phyloP scores from a whole-genome alignment of 1,284 basidiomycete species.

The Moesziomyces parantarcticus region DNA sequence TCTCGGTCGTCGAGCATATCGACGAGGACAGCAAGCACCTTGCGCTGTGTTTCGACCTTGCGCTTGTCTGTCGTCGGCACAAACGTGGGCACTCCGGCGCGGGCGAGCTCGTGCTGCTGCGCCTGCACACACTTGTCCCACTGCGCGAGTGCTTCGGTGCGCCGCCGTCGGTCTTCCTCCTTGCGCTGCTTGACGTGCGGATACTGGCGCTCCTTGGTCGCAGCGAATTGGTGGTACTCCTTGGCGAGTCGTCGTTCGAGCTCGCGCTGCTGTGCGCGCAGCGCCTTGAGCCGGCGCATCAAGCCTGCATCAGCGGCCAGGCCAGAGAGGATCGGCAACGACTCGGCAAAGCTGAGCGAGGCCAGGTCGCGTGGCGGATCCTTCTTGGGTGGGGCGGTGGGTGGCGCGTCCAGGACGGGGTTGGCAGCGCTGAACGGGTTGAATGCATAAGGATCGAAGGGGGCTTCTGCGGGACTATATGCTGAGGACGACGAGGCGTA shows the following conservation, averaged over 20 bases:
- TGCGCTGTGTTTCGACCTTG: conserved; percentile 22
- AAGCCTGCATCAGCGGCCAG: conserved; percentile 20
- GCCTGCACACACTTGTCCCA: conserved; percentile 20
- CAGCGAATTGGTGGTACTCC: conserved; percentile 17
- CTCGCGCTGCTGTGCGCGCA: conserved; percentile 18
- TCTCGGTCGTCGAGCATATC: conserved; percentile 35
- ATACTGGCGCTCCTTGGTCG: conserved; percentile 22
- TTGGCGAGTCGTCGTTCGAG: conserved; percentile 30
- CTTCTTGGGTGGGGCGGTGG: conserved; percentile 2
- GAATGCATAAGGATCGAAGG: conserved; percentile 36
- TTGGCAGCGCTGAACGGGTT: conserved; percentile 21
- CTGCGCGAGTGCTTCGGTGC: conserved; percentile 9
- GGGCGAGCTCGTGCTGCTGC: conserved; percentile 23
- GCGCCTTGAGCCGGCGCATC: conserved; percentile 10
- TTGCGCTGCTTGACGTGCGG: conserved; percentile 18
- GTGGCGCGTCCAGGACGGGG: conserved; percentile 11
- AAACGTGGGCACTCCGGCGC: conserved; percentile 17
- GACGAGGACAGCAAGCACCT: conserved; percentile 22
- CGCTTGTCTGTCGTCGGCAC: conserved; percentile 8
- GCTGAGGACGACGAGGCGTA: conserved; percentile 2
- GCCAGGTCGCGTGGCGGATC: conserved; percentile 14
- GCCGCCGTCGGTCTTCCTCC: conserved; percentile 16
- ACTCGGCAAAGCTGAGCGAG: conserved; percentile 26
- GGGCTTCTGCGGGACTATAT: conserved; percentile 1
- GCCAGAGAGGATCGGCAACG: conserved; percentile 30